A percentile compares a stretch with the other conserved stretches of the same genome.
These are phyloP conservation scores for Fusarium chaquense DNA, from an alignment of 2,329 filamentous ascomycete genomes.

Conservation along the genomic window DNA sequence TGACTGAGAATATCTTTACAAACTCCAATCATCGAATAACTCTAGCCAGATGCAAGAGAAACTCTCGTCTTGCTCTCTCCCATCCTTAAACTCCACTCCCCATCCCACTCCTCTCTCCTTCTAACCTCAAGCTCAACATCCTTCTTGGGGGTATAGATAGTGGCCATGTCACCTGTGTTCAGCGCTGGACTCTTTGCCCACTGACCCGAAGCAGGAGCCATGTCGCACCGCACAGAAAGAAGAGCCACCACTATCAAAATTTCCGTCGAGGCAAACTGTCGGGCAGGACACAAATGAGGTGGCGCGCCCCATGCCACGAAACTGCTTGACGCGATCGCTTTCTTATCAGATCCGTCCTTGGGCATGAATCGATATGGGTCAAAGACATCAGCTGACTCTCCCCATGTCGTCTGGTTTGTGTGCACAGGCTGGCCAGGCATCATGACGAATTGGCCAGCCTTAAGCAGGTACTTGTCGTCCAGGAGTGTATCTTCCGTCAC, in stretches of 20 bases:
- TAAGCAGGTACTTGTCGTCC: slow-evolving; percentile 52
- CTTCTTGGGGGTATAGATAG: slow-evolving; percentile 30
- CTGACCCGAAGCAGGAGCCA: not conserved
- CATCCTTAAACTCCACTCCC: slow-evolving; percentile 41
- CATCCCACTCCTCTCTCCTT: slow-evolving; percentile 23
- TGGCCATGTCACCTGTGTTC: slow-evolving; percentile 15
- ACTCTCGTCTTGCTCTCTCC: slow-evolving; percentile 44
- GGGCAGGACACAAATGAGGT: slow-evolving; percentile 48
- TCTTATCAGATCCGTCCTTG: slow-evolving; percentile 3
- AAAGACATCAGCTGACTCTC: slow-evolving; percentile 43
- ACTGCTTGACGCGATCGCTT: slow-evolving; percentile 50
- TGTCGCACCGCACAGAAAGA: slow-evolving; percentile 11
- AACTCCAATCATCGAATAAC: not conserved
- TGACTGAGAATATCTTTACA: not conserved
- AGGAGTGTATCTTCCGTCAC: slow-evolving; percentile 53
- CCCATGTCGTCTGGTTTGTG: slow-evolving; percentile 51
- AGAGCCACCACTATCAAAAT: slow-evolving; percentile 43
- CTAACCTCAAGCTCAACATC: slow-evolving; percentile 28
- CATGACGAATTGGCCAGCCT: slow-evolving; percentile 51
- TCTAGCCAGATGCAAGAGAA: slow-evolving; percentile 43
- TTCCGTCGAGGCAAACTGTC: slow-evolving; percentile 48
- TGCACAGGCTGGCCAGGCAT: slow-evolving; percentile 52
- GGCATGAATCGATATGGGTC: slow-evolving; percentile 36
- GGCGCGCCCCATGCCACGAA: slow-evolving; percentile 49
- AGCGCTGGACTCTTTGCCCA: slow-evolving; percentile 28